Evolutionary conservation across 257 asterid species (phyloP), one percentile per base, ranked within the genome.

Genomic region (Nicotiana obtusifolia): DNA sequence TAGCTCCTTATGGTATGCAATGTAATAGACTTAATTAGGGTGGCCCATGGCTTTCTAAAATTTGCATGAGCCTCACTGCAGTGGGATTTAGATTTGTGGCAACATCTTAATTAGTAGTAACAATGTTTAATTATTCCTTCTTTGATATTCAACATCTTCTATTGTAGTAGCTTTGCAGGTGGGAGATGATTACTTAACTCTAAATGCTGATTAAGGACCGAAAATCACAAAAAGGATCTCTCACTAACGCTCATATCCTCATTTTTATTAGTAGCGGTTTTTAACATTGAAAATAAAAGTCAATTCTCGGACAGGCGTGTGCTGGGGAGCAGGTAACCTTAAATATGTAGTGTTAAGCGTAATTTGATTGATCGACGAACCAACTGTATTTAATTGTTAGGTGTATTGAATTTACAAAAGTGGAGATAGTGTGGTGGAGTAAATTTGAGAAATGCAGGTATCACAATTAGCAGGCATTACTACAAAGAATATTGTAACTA

Each of bases 21-120:
- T 83, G 88, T 82, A 86, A 62, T 83, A 53, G 80, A 82, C 85
- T 87, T 88, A 86, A 88, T 83, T 87, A 80, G 85, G 65, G 85
- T 81, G 93, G 89, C 90, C 90, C 84, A 80, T 86, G 64, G 10
- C 10, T 88, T 41, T 86, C 93, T 57, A 90, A 76, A 85, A 88
- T 79, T 83, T 89, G 89, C 75, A 87, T 6, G 82, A 86, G 61
- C n/a, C 64, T 85, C 30, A 75, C 22, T 76, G 75, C 90, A 89
- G 88, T 62, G 77, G 76, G 62, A 67, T 88, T 85, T 71, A 37
- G 49, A 75, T 75, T 78, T 82, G 57, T 84, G 86, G 80, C 57
- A 78, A 54, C 61, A 77, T 44, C n/a, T 44, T 77, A n/a, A 19
- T 44, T 31, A 22, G 30, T 31, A 22, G n/a, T 3, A 75, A 75